phyloP scores from a whole-genome alignment of 306 rosid genomes.

The Begonia loranthoides region DNA sequence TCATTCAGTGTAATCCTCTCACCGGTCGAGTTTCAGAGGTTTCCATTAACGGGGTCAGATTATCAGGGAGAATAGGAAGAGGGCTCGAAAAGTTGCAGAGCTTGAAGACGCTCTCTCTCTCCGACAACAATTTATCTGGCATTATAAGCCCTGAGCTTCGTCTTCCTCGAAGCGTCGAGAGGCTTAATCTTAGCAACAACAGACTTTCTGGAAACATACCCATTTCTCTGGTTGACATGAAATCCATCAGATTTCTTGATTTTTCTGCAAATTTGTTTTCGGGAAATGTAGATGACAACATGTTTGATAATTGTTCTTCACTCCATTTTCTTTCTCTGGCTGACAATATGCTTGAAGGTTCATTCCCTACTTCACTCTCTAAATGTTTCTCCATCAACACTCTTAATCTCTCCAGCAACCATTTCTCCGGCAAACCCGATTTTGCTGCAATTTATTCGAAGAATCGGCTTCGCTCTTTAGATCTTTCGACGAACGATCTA shows the following conservation, averaged over 20 bases:
- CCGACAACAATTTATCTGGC: constrained; percentile 52
- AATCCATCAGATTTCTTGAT: constrained; percentile 45
- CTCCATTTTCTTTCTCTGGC: constrained; percentile 54
- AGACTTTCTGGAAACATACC: constrained; percentile 44
- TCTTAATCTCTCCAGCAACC: constrained; percentile 51
- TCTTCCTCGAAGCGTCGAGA: constrained; percentile 33
- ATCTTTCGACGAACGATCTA: constrained; percentile 61
- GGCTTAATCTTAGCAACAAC: constrained; percentile 58
- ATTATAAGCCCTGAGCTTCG: constrained; percentile 33
- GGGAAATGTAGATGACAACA: constrained; percentile 34
- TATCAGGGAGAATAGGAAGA: constrained; percentile 60
- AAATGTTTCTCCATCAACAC: constrained; percentile 44
- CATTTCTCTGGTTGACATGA: constrained; percentile 33
- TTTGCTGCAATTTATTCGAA: constrained; percentile 50
- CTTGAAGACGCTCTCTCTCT: constrained; percentile 51
- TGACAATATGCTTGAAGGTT: constrained; percentile 47
- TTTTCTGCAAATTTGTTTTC: constrained; percentile 55
- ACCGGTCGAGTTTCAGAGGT: constrained; percentile 45
- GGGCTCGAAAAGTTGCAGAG: constrained; percentile 65
- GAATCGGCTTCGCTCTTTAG: constrained; percentile 48
- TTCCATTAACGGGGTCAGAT: constrained; percentile 34
- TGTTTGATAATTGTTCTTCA: constrained; percentile 30
- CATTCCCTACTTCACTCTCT: constrained; percentile 38
- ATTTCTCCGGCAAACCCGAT: constrained; percentile 38
- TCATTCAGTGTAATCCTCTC: constrained; percentile 39